Percentiles rank a stretch among this genome's conserved stretches.
Conservation (phyloP, 257 asterid species). For the Solanum medicagineum region DNA sequence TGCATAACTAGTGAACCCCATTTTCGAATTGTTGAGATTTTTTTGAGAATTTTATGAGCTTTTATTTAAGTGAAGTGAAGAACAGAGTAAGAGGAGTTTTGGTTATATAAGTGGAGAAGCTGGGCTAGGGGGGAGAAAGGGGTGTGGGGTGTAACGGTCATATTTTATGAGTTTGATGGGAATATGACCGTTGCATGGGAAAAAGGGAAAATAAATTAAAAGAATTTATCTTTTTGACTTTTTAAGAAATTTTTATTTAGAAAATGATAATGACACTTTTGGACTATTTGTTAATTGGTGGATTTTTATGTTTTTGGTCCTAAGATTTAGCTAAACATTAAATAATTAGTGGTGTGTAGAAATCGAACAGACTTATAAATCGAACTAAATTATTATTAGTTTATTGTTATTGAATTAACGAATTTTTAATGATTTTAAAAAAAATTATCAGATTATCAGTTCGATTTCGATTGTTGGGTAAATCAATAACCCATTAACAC, state of each 20-base stretch:
- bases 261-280: not conserved
- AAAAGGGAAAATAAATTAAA: not conserved
- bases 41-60: not conserved
- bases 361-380: no score
- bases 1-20: conserved; percentile 4
- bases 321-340: not conserved
- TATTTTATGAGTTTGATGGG: not conserved
- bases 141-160: not conserved
- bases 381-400: no score
- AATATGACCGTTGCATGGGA: conserved; percentile 3
- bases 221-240: not conserved
- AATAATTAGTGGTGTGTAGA: no score
- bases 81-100: not conserved
- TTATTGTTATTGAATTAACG: no score
- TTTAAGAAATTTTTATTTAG: not conserved
- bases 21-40: not conserved
- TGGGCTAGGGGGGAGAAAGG: not conserved
- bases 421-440: no score
- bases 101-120: not conserved
- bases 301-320: not conserved
- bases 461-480: no score
- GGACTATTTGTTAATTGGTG: not conserved
- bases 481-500: no score
- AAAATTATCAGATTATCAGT: no score
- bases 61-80: not conserved